phyloP scores from a whole-genome alignment of 2,329 filamentous ascomycete species.

The Fusarium sp. region DNA sequence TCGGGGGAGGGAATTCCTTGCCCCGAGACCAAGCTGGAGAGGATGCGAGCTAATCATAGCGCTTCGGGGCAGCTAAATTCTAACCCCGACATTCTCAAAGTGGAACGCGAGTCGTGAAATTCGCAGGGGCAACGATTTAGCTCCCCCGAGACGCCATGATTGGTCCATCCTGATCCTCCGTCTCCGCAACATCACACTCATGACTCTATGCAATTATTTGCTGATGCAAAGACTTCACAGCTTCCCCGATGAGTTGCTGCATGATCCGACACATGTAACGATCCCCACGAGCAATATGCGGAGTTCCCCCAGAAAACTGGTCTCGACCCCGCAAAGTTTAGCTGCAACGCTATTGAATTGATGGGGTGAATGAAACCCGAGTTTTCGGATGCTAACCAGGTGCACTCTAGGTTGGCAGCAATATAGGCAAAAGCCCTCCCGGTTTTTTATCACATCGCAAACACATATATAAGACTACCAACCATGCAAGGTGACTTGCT shows the following conservation, averaged over 20 bases:
- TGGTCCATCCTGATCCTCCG: not conserved
- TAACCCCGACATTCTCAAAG: not conserved
- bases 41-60: not conserved
- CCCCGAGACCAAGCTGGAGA: not conserved
- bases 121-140: conserved; percentile 18
- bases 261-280: not conserved
- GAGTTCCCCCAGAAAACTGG: conserved; percentile 1
- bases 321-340: conserved; percentile 1
- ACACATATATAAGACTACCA: not conserved
- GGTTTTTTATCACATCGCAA: not conserved
- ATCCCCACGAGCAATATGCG: not conserved
- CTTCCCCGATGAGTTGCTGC: not conserved
- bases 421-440: not conserved
- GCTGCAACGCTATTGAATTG: not conserved
- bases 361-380: not conserved
- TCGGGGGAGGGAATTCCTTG: not conserved
- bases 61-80: not conserved
- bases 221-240: not conserved
- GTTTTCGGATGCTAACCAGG: not conserved
- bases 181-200: not conserved
- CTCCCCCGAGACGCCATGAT: conserved; percentile 35
- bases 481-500: not conserved
- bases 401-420: not conserved
- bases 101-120: not conserved
- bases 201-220: not conserved